Percentiles rank a stretch among this genome's conserved stretches.
Conservation (phyloP, 306 rosid genomes). For the Hylodesmum podocarpum region DNA sequence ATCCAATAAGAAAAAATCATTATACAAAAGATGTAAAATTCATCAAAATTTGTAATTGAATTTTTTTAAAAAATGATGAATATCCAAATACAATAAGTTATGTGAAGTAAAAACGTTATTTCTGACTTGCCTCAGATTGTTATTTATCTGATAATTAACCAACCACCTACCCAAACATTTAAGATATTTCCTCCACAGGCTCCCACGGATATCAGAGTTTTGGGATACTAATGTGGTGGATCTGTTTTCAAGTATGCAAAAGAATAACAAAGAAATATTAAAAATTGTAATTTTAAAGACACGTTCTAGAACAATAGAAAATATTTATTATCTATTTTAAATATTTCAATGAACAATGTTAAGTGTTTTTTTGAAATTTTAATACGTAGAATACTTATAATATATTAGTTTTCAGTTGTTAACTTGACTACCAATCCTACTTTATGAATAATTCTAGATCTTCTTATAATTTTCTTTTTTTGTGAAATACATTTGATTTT, state of each 20-base stretch:
- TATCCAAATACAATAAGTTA: not conserved
- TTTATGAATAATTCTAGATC: not conserved
- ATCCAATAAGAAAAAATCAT: too few relatives aligned
- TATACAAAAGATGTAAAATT: too few relatives aligned
- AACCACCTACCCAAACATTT: not conserved
- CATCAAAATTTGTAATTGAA: too few relatives aligned
- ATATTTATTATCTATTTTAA: not conserved
- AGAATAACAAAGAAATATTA: not conserved
- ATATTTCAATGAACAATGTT: not conserved
- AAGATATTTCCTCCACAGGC: not conserved
- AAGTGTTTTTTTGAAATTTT: not conserved
- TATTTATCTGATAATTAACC: not conserved
- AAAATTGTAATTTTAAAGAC: not conserved
- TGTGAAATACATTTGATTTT: not conserved
- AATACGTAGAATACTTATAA: not conserved
- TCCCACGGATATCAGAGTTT: not conserved
- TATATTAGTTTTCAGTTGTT: not conserved
- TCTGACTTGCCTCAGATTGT: not conserved
- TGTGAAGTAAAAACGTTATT: not conserved
- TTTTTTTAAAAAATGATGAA: too few relatives aligned
- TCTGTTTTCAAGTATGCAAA: not conserved
- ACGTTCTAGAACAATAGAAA: not conserved
- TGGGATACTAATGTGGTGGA: not conserved
- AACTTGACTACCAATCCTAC: not conserved
- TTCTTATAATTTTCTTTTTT: not conserved